Evolutionary conservation across 1,284 basidiomycete species (phyloP).

Genomic region (Omphalotus olearius): DNA sequence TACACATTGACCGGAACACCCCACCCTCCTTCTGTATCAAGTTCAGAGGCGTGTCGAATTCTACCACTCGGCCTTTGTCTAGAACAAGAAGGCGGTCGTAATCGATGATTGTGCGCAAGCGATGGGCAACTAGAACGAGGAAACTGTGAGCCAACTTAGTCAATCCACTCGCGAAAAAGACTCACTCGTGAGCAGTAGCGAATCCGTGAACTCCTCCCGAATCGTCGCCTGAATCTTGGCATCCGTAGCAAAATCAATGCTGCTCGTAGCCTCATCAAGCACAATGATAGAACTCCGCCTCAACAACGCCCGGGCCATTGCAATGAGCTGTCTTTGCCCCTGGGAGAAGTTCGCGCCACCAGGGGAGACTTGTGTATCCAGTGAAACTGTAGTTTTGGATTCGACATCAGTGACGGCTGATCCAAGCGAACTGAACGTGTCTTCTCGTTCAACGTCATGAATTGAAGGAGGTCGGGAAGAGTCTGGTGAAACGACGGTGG

Average conservation of each 20-base stretch:
- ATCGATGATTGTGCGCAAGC: conserved; percentile 67
- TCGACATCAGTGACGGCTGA: conserved; percentile 44
- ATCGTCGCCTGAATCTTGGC: conserved; percentile 79
- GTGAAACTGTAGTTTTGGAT: conserved; percentile 47
- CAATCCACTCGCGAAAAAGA: not conserved
- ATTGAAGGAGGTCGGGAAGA: conserved; percentile 46
- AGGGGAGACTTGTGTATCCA: conserved; percentile 72
- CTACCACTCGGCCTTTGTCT: conserved; percentile 72
- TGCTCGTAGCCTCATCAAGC: conserved; percentile 80
- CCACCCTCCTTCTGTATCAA: conserved; percentile 71
- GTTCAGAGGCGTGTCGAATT: conserved; percentile 80
- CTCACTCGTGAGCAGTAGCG: conserved; percentile 54
- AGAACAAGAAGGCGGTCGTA: conserved; percentile 82
- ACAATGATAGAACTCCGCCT: conserved; percentile 75
- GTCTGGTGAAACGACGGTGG: conserved; percentile 33
- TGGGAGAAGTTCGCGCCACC: conserved; percentile 84
- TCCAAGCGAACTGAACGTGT: conserved; percentile 30
- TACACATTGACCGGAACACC: conserved; percentile 75
- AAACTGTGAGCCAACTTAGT: not conserved
- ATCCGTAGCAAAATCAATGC: conserved; percentile 74
- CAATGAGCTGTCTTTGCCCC: conserved; percentile 83
- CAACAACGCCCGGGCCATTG: conserved; percentile 75
- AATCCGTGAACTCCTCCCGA: conserved; percentile 69
- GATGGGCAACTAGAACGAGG: conserved; percentile 53
- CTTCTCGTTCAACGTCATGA: conserved; percentile 30